phyloP scores from a whole-genome alignment of 257 asterid species.

The Echites panduratus region DNA sequence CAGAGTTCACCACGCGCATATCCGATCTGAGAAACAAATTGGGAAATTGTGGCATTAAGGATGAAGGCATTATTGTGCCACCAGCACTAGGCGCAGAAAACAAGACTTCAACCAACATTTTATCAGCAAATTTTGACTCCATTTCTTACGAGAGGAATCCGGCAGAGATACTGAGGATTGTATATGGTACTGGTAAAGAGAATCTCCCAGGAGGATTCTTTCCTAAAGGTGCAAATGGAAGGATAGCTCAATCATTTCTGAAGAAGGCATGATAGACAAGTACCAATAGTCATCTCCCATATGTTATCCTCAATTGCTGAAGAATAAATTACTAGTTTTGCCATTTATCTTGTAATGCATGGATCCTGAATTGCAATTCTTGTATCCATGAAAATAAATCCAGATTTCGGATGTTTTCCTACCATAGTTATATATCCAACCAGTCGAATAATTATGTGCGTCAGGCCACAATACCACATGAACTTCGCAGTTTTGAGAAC shows the following conservation, averaged over 20 bases:
- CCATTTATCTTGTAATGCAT: background rate
- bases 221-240: background rate
- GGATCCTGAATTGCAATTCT: background rate
- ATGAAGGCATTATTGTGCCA: constrained; percentile 36
- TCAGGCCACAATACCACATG: background rate
- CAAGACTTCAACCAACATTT: constrained; percentile 22
- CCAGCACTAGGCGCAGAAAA: constrained; percentile 30
- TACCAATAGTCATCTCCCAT: background rate
- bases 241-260: background rate
- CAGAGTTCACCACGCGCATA: constrained; percentile 30
- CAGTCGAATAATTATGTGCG: background rate
- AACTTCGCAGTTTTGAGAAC: too few relatives aligned
- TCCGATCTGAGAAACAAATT: constrained; percentile 36
- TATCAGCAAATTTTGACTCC: constrained; percentile 31
- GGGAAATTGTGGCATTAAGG: constrained; percentile 37
- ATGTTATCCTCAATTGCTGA: background rate
- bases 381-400: background rate
- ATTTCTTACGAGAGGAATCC: constrained; percentile 32
- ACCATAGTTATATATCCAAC: background rate
- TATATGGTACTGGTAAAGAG: constrained; percentile 31
- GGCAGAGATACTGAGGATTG: constrained; percentile 26
- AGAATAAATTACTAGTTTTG: background rate
- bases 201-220: constrained; percentile 3
- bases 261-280: background rate
- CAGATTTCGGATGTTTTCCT: background rate